Evolutionary conservation across 345 rosid genomes (phyloP).

Genomic region (Abelmoschus esculentus): DNA sequence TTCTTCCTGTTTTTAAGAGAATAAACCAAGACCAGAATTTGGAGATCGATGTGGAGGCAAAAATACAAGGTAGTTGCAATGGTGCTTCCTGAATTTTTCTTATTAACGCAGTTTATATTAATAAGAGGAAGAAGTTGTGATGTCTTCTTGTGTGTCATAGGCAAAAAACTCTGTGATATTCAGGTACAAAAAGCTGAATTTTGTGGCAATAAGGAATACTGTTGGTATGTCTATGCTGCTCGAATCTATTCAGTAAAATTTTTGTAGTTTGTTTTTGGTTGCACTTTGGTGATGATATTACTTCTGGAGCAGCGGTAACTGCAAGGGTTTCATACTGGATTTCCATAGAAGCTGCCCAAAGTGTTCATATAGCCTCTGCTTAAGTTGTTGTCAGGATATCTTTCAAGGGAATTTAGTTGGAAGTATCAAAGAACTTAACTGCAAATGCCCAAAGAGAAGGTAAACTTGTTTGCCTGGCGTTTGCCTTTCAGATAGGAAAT

Average conservation of each 20-base stretch:
- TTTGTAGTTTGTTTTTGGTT: conserved; percentile 15
- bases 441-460: conserved; percentile 27
- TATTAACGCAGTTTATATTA: neutral
- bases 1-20: conserved; percentile 79
- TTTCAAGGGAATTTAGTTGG: conserved; percentile 34
- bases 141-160: conserved; percentile 30
- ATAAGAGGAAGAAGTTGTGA: conserved; percentile 11
- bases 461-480: conserved; percentile 24
- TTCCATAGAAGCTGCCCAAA: conserved; percentile 61
- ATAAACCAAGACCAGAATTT: conserved; percentile 53
- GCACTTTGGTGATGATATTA: conserved; percentile 21
- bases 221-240: conserved; percentile 45
- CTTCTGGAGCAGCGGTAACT: conserved; percentile 41
- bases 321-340: conserved; percentile 48
- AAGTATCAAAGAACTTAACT: conserved; percentile 27
- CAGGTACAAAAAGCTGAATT: conserved; percentile 39
- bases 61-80: conserved; percentile 43
- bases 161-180: conserved; percentile 38
- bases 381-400: too few species aligned
- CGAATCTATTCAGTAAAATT: conserved; percentile 10
- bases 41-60: conserved; percentile 66
- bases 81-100: neutral
- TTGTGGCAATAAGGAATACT: conserved; percentile 34
- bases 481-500: conserved; percentile 24
- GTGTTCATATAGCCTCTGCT: conserved; percentile 57